Percentiles rank a stretch among this genome's conserved stretches.
These are phyloP conservation scores for Ziziphus jujuba DNA, from an alignment of 306 rosid species.

Conservation along the genomic window DNA sequence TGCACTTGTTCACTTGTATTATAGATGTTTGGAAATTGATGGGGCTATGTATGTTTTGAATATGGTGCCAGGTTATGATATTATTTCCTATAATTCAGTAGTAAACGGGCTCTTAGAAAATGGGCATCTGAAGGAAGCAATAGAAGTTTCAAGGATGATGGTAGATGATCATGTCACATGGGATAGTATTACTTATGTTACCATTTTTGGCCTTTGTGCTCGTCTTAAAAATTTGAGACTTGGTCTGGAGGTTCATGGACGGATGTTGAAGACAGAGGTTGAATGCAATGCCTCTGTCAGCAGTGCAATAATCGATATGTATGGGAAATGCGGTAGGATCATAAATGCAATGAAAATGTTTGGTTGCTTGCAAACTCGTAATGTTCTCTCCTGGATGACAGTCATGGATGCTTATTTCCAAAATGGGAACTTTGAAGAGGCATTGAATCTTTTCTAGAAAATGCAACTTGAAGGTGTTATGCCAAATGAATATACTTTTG, in stretches of 20 bases:
- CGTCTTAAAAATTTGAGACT: slow-evolving; percentile 46
- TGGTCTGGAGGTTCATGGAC: slow-evolving; percentile 54
- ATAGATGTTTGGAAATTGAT: slow-evolving; percentile 37
- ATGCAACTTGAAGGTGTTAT: slow-evolving; percentile 45
- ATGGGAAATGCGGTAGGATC: slow-evolving; percentile 59
- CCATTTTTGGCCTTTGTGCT: slow-evolving; percentile 54
- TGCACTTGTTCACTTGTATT: slow-evolving; percentile 62
- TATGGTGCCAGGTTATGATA: slow-evolving; percentile 33
- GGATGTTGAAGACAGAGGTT: slow-evolving; percentile 37
- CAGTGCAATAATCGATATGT: slow-evolving; percentile 62
- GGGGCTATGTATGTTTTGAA: slow-evolving; percentile 49
- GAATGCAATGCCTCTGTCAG: slow-evolving; percentile 45
- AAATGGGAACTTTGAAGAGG: slow-evolving; percentile 58
- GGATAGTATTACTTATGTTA: slow-evolving; percentile 55
- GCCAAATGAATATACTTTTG: slow-evolving; percentile 58
- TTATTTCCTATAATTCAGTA: slow-evolving; percentile 50
- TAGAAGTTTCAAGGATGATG: slow-evolving; percentile 48
- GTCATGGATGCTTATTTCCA: slow-evolving; percentile 59
- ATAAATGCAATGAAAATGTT: slow-evolving; percentile 44
- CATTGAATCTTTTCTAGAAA: slow-evolving; percentile 38
- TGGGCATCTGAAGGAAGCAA: slow-evolving; percentile 34
- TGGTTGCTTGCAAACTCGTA: slow-evolving; percentile 34
- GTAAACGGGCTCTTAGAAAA: slow-evolving; percentile 45
- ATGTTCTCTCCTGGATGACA: slow-evolving; percentile 63
- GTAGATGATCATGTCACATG: slow-evolving; percentile 33